Evolutionary conservation across 305 asterid species (phyloP).

Genomic region (Caryopteris hybrid): DNA sequence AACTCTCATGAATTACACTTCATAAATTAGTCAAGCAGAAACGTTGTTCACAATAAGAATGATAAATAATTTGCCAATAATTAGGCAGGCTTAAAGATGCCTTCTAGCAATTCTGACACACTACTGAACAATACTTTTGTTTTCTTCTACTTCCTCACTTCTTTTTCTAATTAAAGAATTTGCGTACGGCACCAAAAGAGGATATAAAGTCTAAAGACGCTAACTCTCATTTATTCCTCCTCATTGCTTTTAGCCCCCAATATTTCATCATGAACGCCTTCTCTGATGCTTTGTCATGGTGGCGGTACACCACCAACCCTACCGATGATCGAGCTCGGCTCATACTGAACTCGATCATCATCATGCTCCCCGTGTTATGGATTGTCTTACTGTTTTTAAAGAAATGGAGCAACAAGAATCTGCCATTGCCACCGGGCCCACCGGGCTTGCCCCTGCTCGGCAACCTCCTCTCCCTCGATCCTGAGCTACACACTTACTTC

Average conservation of each 20-base stretch:
- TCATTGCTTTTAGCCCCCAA: neutral
- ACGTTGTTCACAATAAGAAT: no score
- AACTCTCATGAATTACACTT: no score
- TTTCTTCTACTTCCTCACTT: no score
- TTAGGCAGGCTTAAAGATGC: no score
- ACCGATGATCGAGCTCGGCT: neutral
- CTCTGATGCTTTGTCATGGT: conserved; percentile 9
- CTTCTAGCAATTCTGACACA: no score
- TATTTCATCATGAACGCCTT: neutral
- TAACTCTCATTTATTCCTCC: neutral
- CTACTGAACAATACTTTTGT: no score
- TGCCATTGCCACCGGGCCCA: conserved; percentile 67
- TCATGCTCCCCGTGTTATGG: conserved; percentile 21
- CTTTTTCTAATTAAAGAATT: neutral
- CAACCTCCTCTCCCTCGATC: conserved; percentile 63
- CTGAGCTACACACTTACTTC: conserved; percentile 60
- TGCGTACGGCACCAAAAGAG: neutral
- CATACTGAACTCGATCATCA: conserved; percentile 13
- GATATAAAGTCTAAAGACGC: no score
- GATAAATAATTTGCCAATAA: no score
- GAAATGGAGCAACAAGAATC: conserved; percentile 11
- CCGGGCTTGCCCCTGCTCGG: conserved; percentile 56
- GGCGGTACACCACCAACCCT: neutral
- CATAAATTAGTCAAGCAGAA: no score
- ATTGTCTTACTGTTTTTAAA: conserved; percentile 17